phyloP scores from a whole-genome alignment of 1,284 basidiomycete genomes.

The Tilletia setariae region DNA sequence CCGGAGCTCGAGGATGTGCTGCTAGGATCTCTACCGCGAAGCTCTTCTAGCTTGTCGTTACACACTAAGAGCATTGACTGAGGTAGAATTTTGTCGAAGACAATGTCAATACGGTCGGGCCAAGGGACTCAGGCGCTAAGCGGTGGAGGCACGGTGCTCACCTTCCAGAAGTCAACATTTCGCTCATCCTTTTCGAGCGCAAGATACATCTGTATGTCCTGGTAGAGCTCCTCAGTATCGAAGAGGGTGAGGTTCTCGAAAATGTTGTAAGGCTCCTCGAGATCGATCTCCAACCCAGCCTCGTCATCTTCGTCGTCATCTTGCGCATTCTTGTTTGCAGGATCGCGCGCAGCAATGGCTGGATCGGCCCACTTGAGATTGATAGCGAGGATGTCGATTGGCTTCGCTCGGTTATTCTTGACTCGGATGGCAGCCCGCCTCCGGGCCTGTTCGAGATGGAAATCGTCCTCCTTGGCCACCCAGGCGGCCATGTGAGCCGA shows the following conservation, averaged over 20 bases:
- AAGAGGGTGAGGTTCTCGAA: conserved; percentile 82
- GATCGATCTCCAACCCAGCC: conserved; percentile 88
- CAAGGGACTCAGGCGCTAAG: no score
- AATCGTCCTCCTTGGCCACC: conserved; percentile 94
- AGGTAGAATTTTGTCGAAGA: conserved; percentile 23
- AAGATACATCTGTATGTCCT: conserved; percentile 90
- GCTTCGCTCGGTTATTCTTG: conserved; percentile 79
- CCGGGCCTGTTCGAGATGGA: conserved; percentile 91
- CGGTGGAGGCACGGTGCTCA: conserved; percentile 58
- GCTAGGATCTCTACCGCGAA: conserved; percentile 70
- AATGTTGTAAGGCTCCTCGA: conserved; percentile 96
- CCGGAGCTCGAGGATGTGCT: conserved; percentile 61
- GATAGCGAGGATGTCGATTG: conserved; percentile 51
- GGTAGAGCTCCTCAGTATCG: conserved; percentile 87
- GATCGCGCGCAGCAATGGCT: conserved; percentile 86
- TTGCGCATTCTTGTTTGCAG: conserved; percentile 67
- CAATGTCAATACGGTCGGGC: no score
- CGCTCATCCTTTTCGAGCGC: conserved; percentile 76
- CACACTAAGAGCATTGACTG: conserved; percentile 96
- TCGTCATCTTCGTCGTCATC: conserved; percentile 72
- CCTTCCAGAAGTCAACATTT: conserved; percentile 96
- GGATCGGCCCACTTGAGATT: conserved; percentile 50
- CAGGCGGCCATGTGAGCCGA: conserved; percentile 96
- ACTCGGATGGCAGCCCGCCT: conserved; percentile 86
- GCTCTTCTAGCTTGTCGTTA: conserved; percentile 80